A percentile compares a stretch with the other conserved stretches of the same genome.
Evolutionary conservation across 345 rosid species (phyloP).

Genomic region (Odontarrhena argentea): DNA sequence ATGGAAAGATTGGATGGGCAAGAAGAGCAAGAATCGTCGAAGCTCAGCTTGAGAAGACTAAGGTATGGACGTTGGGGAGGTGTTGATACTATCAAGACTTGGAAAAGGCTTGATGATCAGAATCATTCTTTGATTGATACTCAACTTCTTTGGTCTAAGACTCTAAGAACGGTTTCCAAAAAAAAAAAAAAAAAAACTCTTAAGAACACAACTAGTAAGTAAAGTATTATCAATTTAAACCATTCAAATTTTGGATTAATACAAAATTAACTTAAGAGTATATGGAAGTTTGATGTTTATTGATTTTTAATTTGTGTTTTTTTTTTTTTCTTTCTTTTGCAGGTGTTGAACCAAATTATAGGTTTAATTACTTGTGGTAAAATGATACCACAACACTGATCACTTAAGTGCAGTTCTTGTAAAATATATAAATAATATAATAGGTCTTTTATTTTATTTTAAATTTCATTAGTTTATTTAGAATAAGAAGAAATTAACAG

Average conservation of each 20-base stretch:
- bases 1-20: conserved; percentile 88
- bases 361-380: conserved; percentile 3
- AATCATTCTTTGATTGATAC: conserved; percentile 60
- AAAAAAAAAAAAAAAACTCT: no score
- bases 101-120: conserved; percentile 92
- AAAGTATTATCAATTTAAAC: neutral
- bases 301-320: neutral
- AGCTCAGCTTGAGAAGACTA: conserved; percentile 66
- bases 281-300: neutral
- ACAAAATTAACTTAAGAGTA: neutral
- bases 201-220: conserved; percentile 44
- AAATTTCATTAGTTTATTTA: neutral
- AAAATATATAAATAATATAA: neutral
- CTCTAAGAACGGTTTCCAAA: no score
- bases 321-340: conserved; percentile 13
- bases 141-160: conserved; percentile 72
- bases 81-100: conserved; percentile 76
- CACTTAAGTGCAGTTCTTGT: neutral
- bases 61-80: conserved; percentile 63
- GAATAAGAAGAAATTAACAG: neutral
- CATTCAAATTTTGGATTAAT: neutral
- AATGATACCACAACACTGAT: conserved; percentile 29
- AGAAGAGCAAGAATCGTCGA: conserved; percentile 80
- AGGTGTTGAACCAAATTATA: conserved; percentile 7
- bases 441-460: neutral